Conservation (phyloP, 164 flowering plant species). For the Aristolochia fimbriata region DNA sequence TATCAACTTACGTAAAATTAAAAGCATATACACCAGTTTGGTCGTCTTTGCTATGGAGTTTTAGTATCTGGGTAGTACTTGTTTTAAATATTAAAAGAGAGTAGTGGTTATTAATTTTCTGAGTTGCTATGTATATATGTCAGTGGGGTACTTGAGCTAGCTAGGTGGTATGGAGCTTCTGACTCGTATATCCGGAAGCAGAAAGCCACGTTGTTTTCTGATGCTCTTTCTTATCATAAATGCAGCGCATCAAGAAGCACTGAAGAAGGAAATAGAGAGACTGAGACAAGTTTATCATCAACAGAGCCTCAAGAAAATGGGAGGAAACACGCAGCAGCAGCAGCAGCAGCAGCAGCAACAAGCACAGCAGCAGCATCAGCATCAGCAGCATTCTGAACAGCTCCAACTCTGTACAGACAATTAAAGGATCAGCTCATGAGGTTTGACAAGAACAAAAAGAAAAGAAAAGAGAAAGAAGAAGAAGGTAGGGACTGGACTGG, state of each 20-base stretch:
- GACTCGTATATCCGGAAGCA: not conserved
- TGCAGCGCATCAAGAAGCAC: constrained; percentile 80
- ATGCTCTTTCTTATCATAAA: constrained; percentile 1
- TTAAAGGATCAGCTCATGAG: constrained; percentile 13
- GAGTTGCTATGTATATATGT: no score
- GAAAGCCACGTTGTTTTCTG: not conserved
- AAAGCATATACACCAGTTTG: no score
- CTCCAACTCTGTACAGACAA: constrained; percentile 14
- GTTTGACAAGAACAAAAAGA: not conserved
- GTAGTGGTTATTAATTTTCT: no score
- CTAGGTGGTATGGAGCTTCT: not conserved
- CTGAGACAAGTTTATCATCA: constrained; percentile 59
- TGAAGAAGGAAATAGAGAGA: constrained; percentile 80
- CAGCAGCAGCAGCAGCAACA: not conserved
- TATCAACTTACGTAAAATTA: no score
- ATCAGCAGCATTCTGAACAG: constrained; percentile 1
- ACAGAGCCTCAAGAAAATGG: constrained; percentile 46
- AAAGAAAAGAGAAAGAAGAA: not conserved
- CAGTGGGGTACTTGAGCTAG: no score
- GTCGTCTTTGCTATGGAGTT: no score
- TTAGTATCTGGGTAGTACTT: no score
- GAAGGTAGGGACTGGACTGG: not conserved
- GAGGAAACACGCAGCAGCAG: not conserved
- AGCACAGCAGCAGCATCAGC: constrained; percentile 2
- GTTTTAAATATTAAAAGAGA: no score